phyloP scores from a whole-genome alignment of 306 rosid genomes.

The Vigna reflexopilosa region DNA sequence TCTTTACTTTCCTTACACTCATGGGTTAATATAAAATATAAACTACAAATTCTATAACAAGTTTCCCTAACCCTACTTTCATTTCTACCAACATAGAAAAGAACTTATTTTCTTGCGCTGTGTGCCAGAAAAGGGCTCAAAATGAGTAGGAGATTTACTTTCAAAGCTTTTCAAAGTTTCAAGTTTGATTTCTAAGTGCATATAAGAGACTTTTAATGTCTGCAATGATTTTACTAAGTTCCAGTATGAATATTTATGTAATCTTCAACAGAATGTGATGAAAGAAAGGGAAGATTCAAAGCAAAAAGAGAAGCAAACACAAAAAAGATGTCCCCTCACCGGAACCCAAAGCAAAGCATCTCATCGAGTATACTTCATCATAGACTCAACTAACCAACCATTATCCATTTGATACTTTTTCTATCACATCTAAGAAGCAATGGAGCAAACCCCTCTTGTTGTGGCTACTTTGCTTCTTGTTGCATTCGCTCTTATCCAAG shows the following conservation, averaged over 20 bases:
- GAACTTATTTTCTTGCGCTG: background rate
- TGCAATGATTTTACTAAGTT: no score
- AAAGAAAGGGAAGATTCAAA: constrained; percentile 1
- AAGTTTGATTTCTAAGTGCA: no score
- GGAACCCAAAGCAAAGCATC: constrained; percentile 61
- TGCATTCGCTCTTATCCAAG: constrained; percentile 51
- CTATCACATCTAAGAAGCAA: constrained; percentile 22
- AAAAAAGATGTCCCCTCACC: constrained; percentile 19
- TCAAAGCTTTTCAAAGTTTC: no score
- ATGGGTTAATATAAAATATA: background rate
- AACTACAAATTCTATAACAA: background rate
- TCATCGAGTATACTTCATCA: constrained; percentile 55
- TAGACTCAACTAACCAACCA: constrained; percentile 25
- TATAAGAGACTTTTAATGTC: no score
- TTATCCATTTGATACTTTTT: background rate
- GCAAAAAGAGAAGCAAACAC: background rate
- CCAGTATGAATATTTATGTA: background rate
- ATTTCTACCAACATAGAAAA: background rate
- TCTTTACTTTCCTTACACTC: background rate
- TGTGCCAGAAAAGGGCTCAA: background rate
- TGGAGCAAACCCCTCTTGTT: constrained; percentile 42
- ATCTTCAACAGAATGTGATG: no score
- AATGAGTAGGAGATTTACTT: no score
- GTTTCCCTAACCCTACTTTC: background rate
- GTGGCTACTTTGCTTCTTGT: constrained; percentile 47